These are phyloP conservation scores for Podospora pseudoanserina DNA, from an alignment of 495 filamentous ascomycete genomes.

Conservation along the genomic window DNA sequence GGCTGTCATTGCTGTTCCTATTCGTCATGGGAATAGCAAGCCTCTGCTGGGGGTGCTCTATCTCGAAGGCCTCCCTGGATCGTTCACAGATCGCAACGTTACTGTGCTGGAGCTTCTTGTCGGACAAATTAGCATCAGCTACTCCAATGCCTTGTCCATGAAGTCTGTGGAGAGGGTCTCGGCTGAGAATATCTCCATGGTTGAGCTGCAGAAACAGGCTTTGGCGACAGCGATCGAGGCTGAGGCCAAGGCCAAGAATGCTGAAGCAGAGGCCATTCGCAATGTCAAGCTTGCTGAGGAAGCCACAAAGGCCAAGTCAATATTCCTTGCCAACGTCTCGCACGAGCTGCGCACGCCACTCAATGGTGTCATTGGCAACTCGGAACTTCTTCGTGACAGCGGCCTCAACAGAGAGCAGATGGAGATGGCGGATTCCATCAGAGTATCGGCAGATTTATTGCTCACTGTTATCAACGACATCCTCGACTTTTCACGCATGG, in stretches of 20 bases:
- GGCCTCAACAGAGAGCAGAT: constrained; percentile 74
- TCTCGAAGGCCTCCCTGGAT: constrained; percentile 77
- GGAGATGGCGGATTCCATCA: constrained; percentile 87
- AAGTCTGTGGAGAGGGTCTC: constrained; percentile 76
- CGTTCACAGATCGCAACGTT: constrained; percentile 83
- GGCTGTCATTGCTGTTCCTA: constrained; percentile 81
- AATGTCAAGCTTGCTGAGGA: constrained; percentile 89
- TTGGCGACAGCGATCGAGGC: constrained; percentile 74
- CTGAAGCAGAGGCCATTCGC: constrained; percentile 77
- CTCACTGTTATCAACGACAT: constrained; percentile 96
- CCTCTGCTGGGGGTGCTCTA: constrained; percentile 78
- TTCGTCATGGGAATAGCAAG: constrained; percentile 66
- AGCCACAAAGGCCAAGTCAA: constrained; percentile 83
- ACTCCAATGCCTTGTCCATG: constrained; percentile 82
- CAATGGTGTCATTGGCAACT: constrained; percentile 87
- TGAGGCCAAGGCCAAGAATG: constrained; percentile 76
- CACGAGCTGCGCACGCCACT: constrained; percentile 84
- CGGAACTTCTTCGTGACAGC: constrained; percentile 78
- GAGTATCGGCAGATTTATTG: constrained; percentile 83
- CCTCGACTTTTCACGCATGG: constrained; percentile 87
- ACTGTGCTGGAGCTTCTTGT: constrained; percentile 81
- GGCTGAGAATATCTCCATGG: constrained; percentile 80
- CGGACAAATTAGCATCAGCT: constrained; percentile 84
- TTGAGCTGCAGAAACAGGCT: constrained; percentile 78
- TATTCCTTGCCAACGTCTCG: constrained; percentile 90